Evolutionary conservation across 2,329 filamentous ascomycete species (phyloP).

Genomic region (Berkeleyomyces rouxiae): DNA sequence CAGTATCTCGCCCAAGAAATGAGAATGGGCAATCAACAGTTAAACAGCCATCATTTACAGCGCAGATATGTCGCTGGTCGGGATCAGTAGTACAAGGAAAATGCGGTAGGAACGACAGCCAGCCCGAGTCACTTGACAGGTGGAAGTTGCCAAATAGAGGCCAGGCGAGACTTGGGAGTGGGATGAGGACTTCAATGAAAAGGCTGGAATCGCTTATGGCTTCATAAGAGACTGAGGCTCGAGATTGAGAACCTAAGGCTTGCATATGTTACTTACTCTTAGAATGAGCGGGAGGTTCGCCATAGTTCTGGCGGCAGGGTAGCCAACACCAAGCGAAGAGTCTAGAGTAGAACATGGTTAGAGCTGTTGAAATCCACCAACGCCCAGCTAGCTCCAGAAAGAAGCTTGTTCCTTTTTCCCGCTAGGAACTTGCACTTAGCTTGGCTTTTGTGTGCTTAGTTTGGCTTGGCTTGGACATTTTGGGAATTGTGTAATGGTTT

Average conservation of each 20-base stretch:
- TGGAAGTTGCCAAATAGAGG: neutral
- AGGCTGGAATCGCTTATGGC: neutral
- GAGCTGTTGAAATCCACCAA: too few relatives aligned
- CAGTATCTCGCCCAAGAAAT: too few relatives aligned
- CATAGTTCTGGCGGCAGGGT: constrained; percentile 16
- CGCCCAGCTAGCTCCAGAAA: too few relatives aligned
- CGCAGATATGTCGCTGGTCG: neutral
- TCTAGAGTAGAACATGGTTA: constrained; percentile 12
- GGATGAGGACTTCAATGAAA: neutral
- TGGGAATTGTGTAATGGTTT: neutral
- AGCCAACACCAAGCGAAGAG: constrained; percentile 18
- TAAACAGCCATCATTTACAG: neutral
- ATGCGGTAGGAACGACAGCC: neutral
- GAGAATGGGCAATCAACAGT: too few relatives aligned
- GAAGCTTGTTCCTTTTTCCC: neutral
- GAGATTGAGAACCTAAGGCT: neutral
- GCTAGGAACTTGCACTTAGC: neutral
- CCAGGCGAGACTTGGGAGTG: neutral
- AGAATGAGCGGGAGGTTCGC: constrained; percentile 17
- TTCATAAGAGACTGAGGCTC: neutral
- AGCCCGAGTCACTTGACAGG: neutral
- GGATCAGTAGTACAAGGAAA: neutral
- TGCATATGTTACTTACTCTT: constrained; percentile 10
- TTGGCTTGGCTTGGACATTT: neutral
- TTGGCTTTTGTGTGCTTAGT: neutral